Evolutionary conservation across 495 filamentous ascomycete genomes (phyloP), one percentile per base, ranked within the genome.

Genomic region (Gamarada debralockiae): DNA sequence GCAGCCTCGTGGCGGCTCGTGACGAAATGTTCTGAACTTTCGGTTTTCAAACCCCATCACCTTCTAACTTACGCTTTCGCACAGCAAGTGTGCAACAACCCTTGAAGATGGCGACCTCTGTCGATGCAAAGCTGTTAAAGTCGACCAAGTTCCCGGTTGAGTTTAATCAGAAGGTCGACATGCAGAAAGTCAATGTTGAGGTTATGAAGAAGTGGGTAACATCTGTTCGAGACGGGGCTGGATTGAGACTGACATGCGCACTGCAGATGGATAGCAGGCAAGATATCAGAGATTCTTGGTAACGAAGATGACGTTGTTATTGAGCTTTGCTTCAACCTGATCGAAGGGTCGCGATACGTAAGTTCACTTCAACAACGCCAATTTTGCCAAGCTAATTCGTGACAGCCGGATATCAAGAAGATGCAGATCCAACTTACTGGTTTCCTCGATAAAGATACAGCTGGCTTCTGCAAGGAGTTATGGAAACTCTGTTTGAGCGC

Each of bases 261-360:
- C 34, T 58, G 37, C 60, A 96, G 91, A 71, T 98, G 93, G 93
- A 96, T 97, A 65, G 85, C 89, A 2, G 80, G 81, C 52, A 87
- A 84, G 65, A 89, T 97, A 46, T 87, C 86, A 9, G 84, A 88
- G 29, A 92, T 97, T 47, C 75, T 97, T 20, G 87, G 86, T 7
- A 86, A 78, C 63, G 93, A 98, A 56, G 93, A 98, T 65, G 93
- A 97, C 61, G 89, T 98, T 27, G 85, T 97, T 18, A 92, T 91
- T 52, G 90, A 96, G 68, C 82, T 95, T 12, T 90, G 90, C 65
- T 96, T 91, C 70, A 90, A 92, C 61, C 71, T 96, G 27, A 75
- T 97, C 17, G 93, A 97, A 63, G 85, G 83, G 17, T 69, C 81
- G 36, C 82, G 88, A 59, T 87, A 79, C 70, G 92, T 97, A 73